Evolutionary conservation across 2,329 filamentous ascomycete genomes (phyloP), one percentile per base, ranked within the genome.

Genomic region (Apiospora aurea): DNA sequence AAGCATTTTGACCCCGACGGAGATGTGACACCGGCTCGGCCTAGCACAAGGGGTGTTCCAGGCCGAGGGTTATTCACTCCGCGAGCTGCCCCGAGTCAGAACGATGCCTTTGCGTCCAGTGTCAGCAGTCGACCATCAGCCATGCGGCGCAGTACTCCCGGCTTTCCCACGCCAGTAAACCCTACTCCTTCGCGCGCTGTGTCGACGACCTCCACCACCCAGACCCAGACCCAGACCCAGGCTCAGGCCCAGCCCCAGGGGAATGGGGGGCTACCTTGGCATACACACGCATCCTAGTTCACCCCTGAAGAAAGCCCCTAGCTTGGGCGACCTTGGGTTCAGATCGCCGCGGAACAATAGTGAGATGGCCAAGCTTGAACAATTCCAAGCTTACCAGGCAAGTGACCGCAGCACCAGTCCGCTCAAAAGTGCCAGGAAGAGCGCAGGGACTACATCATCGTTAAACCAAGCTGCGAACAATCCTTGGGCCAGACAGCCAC

Each of bases 251-350:
- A 69, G 47, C 74, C 73, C n/a, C 70, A 72, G 13, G 77, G 78
- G 8, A 80, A 79, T 72, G 94, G 94, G 94, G 21, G 94, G 95
- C 2, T 96, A 88, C 79, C 85, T 97, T 69, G 95, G 95, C 18
- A 87, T 97, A 0, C 95, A 91, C 80, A 92, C 88, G 7, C 94
- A 97, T 80, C 91, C 91, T 7, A 93, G 92, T 53, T 97, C 94
- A 14, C 96, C 96, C 0, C 82, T 98, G 16, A 92, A 94, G 77
- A 97, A 97, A 80, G 87, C 93, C 1, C 85, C 85, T 18, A 90
- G 90, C 85, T 76, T 94, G 84, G 82, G 89, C 82, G 81, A 93
- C 71, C 85, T 90, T 61, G 76, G 82, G 78, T 75, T 81, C 79
- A 69, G 78, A 10, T 87, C 87, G 49, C 89, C 89, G 1, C 84